phyloP scores from a whole-genome alignment of 495 filamentous ascomycete genomes.

The Penicillium cosmopolitanum region DNA sequence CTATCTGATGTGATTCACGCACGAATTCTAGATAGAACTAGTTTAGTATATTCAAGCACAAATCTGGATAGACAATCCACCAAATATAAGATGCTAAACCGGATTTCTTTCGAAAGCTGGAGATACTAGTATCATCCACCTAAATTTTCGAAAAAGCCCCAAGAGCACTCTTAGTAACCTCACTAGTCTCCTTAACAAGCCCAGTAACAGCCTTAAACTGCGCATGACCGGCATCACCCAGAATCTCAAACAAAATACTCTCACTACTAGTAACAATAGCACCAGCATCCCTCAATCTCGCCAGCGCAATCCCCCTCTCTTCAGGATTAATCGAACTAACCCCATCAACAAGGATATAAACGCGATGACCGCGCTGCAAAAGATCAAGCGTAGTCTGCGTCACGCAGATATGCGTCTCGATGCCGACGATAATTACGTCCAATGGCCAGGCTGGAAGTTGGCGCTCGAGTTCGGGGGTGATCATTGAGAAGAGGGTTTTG shows the following conservation, averaged over 20 bases:
- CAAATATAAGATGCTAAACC: neutral
- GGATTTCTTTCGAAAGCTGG: too few species aligned
- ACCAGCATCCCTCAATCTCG: constrained; percentile 72
- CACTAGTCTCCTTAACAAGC: constrained; percentile 77
- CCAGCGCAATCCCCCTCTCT: constrained; percentile 80
- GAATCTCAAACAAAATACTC: constrained; percentile 87
- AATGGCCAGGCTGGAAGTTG: constrained; percentile 29
- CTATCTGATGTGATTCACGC: too few species aligned
- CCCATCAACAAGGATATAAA: constrained; percentile 90
- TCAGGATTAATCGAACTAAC: constrained; percentile 82
- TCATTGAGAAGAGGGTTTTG: constrained; percentile 93
- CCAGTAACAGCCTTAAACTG: constrained; percentile 71
- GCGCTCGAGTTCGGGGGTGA: constrained; percentile 50
- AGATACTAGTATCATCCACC: too few species aligned
- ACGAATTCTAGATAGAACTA: too few species aligned
- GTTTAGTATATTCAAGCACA: too few species aligned
- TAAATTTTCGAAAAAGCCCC: constrained; percentile 71
- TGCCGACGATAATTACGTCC: constrained; percentile 66
- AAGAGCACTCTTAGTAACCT: constrained; percentile 66
- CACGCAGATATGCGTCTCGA: constrained; percentile 94
- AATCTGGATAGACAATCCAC: too few species aligned
- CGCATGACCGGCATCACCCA: constrained; percentile 80
- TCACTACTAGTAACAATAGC: constrained; percentile 86
- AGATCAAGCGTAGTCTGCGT: constrained; percentile 90
- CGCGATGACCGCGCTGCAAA: constrained; percentile 70